Conservation (phyloP, 306 rosid species). For the Trifolium pratense region DNA sequence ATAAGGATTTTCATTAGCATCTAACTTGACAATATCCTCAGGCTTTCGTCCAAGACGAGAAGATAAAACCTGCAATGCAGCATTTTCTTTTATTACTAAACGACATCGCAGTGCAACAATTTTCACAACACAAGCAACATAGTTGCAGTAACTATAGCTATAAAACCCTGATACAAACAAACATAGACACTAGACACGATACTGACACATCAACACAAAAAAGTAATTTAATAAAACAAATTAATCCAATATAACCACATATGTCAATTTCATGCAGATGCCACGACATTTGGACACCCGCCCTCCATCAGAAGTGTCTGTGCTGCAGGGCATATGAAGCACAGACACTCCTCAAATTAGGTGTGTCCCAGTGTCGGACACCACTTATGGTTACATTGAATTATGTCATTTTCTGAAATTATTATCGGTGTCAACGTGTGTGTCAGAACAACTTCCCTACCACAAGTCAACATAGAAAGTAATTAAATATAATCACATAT, state of each 20-base stretch:
- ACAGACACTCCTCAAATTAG: too few relatives aligned
- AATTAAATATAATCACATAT: too few relatives aligned
- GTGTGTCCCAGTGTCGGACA: too few relatives aligned
- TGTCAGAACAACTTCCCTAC: too few relatives aligned
- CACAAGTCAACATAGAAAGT: too few relatives aligned
- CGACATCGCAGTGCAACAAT: slow-evolving; percentile 10
- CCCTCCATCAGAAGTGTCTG: not conserved
- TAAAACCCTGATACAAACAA: not conserved
- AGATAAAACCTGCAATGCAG: slow-evolving; percentile 68
- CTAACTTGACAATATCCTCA: slow-evolving; percentile 94
- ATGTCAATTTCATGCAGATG: too few relatives aligned
- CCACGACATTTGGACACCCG: not conserved
- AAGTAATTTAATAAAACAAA: not conserved
- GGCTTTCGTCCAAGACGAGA: slow-evolving; percentile 87
- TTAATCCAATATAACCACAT: not conserved
- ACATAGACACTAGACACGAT: not conserved
- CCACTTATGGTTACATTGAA: too few relatives aligned
- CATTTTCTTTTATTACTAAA: slow-evolving; percentile 32
- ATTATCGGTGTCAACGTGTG: too few relatives aligned
- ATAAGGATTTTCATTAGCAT: slow-evolving; percentile 98
- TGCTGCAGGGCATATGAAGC: too few relatives aligned
- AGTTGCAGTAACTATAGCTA: not conserved
- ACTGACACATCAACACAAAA: not conserved
- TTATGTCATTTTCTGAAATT: too few relatives aligned
- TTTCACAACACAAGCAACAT: not conserved